Base-by-base conservation (phyloP, 2,329 filamentous ascomycete genomes). In the Paecilomyces sp. region DNA sequence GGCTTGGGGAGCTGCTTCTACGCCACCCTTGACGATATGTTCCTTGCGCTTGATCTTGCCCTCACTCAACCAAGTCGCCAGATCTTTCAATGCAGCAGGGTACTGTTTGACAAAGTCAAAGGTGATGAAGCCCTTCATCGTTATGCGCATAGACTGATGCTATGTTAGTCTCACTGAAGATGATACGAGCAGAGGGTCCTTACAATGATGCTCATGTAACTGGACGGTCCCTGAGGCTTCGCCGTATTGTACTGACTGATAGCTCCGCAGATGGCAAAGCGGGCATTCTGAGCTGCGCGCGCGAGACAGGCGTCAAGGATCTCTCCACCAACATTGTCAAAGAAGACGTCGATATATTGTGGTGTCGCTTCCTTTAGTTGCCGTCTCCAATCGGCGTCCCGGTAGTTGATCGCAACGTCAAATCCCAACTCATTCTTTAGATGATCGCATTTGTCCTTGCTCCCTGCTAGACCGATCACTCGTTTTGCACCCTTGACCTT, bases 11-110 rank as follows among this genome's bases (percentile, higher is more conserved):
- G 88, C 87, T 36, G 80, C 80, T 60, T 78, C 76, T 12, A 92
- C 74, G 0, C 89, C 89, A n/a, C 88, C 88, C 66, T 82, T 82
- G 62, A 91, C 74, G 60, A 92, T 82, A 1, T 86, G 87, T 74
- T 91, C 88, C 70, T 87, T 86, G 60, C 85, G 77, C 81, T 89
- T 85, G 63, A 92, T 73, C 76, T 87, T 90, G 56, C 89, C 89
- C 70, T 90, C 85, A 1, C 78, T 76, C n/a, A 91, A 70, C 88
- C 89, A 92, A 63, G 83, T 73, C 1, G 81, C 81, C 13, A 92
- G 76, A 66, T 91, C 80, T 68, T 82, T 77, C 64, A 82, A 75
- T 0, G 87, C 89, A 51, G 76, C 71, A 0, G 79, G 68, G 69
- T 83, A 89, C 67, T 87, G 79, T 57, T 82, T 76, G 3, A 72